A percentile compares a stretch with the other conserved stretches of the same genome.
Evolutionary conservation across 2,329 filamentous ascomycete species (phyloP).

Genomic region (Epichloe glyceriae): DNA sequence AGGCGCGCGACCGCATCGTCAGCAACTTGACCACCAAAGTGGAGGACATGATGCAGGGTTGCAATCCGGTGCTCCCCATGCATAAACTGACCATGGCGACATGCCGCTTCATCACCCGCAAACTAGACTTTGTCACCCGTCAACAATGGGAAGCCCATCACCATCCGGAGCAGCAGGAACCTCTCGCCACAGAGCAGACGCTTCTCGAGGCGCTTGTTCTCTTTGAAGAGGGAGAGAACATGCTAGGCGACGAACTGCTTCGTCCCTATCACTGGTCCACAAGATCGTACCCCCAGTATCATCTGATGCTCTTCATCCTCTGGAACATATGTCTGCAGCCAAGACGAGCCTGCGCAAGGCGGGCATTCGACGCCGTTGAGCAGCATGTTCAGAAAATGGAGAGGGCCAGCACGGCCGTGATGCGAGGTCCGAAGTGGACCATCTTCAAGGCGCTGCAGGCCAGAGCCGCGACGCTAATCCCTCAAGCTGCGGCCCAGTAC

Average conservation of each 20-base stretch:
- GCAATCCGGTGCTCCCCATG: slow-evolving; percentile 39
- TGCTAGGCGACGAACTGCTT: slow-evolving; percentile 25
- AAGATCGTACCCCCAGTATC: slow-evolving; percentile 28
- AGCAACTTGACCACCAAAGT: slow-evolving; percentile 18
- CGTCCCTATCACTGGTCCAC: slow-evolving; percentile 24
- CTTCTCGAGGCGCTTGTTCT: slow-evolving; percentile 20
- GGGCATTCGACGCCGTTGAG: slow-evolving; percentile 17
- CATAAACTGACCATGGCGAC: slow-evolving; percentile 19
- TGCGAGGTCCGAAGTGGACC: slow-evolving; percentile 17
- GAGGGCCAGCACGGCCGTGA: neutral
- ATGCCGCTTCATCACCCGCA: slow-evolving; percentile 17
- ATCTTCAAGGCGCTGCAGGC: slow-evolving; percentile 18
- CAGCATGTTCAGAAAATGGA: slow-evolving; percentile 6
- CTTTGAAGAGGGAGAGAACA: slow-evolving; percentile 18
- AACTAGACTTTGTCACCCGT: slow-evolving; percentile 21
- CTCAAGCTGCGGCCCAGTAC: neutral
- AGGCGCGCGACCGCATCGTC: slow-evolving; percentile 25
- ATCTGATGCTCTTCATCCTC: slow-evolving; percentile 29
- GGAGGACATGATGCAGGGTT: slow-evolving; percentile 23
- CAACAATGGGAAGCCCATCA: slow-evolving; percentile 15
- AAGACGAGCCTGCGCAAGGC: slow-evolving; percentile 13
- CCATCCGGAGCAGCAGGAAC: slow-evolving; percentile 9
- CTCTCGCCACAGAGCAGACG: slow-evolving; percentile 18
- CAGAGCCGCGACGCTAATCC: slow-evolving; percentile 15
- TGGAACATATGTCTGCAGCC: slow-evolving; percentile 30